phyloP scores from a whole-genome alignment of 768 basidiomycete genomes.

The Tricholoma saponaceum region DNA sequence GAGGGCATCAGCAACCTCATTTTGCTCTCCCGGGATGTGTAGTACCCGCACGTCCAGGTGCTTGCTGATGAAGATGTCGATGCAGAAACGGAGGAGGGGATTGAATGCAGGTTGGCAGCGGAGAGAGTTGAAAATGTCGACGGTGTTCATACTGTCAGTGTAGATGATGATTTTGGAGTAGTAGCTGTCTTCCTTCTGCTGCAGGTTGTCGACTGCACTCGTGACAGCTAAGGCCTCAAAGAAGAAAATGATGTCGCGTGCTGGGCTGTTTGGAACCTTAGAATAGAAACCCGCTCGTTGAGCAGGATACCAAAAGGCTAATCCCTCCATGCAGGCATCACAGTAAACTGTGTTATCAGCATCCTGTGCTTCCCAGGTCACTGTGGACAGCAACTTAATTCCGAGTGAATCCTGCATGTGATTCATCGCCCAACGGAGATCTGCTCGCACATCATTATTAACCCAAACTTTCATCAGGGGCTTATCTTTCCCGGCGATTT shows the following conservation, averaged over 20 bases:
- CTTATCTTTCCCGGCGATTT: conserved; percentile 21
- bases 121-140: conserved; percentile 17
- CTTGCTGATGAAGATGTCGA: conserved; percentile 10
- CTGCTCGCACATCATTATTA: conserved; percentile 16
- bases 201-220: conserved; percentile 6
- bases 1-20: conserved; percentile 17
- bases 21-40: conserved; percentile 13
- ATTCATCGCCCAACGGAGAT: conserved; percentile 25
- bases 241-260: conserved; percentile 17
- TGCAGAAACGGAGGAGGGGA: conserved; percentile 9
- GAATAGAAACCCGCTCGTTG: conserved; percentile 9
- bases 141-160: conserved; percentile 20
- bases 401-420: conserved; percentile 16
- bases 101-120: conserved; percentile 9
- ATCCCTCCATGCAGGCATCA: no score
- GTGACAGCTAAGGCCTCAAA: conserved; percentile 16
- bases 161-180: conserved; percentile 12
- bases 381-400: conserved; percentile 15
- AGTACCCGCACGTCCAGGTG: conserved; percentile 11
- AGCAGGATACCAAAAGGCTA: conserved; percentile 21
- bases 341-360: no score
- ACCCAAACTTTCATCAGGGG: conserved; percentile 13
- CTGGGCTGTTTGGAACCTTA: no score
- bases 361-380: conserved; percentile 19
- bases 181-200: not conserved